Percentiles rank a stretch among this genome's conserved stretches.
Evolutionary conservation across 768 basidiomycete species (phyloP).

Genomic region (Termitomyces heimii): DNA sequence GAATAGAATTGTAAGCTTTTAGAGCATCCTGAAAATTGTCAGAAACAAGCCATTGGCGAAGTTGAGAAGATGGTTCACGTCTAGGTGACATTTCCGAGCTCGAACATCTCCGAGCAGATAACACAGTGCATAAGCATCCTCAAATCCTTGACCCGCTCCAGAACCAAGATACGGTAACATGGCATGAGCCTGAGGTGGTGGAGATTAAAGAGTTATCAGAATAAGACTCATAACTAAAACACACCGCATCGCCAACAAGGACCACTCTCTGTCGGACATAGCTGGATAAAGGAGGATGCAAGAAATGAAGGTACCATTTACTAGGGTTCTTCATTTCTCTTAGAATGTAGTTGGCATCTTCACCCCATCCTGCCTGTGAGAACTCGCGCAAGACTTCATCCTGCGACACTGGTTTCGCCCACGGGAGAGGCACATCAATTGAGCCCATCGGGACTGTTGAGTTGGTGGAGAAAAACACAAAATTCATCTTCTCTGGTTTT

Average conservation of each 20-base stretch:
- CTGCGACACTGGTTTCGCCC: slow-evolving; percentile 35
- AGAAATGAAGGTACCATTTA: slow-evolving; percentile 47
- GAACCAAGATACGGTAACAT: slow-evolving; percentile 57
- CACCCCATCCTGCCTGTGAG: slow-evolving; percentile 35
- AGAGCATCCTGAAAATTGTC: slow-evolving; percentile 32
- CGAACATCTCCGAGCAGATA: slow-evolving; percentile 38
- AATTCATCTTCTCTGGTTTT: slow-evolving; percentile 30
- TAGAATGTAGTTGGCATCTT: slow-evolving; percentile 34
- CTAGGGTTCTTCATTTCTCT: slow-evolving; percentile 37
- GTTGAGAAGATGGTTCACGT: slow-evolving; percentile 21
- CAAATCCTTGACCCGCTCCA: slow-evolving; percentile 55
- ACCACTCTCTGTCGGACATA: slow-evolving; percentile 40
- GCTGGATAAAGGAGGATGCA: slow-evolving; percentile 40
- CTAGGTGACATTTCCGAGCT: slow-evolving; percentile 33
- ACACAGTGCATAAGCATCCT: slow-evolving; percentile 45
- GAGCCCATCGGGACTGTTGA: slow-evolving; percentile 21
- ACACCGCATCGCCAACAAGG: slow-evolving; percentile 48
- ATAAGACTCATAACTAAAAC: slow-evolving; percentile 21
- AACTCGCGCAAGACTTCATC: slow-evolving; percentile 38
- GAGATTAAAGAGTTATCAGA: neutral
- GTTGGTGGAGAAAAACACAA: slow-evolving; percentile 37
- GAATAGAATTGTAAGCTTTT: slow-evolving; percentile 35
- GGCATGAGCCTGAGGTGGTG: slow-evolving; percentile 40
- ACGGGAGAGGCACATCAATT: slow-evolving; percentile 24
- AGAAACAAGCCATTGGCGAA: neutral